phyloP scores from a whole-genome alignment of 495 filamentous ascomycete species.

The Penicillium alfredii region DNA sequence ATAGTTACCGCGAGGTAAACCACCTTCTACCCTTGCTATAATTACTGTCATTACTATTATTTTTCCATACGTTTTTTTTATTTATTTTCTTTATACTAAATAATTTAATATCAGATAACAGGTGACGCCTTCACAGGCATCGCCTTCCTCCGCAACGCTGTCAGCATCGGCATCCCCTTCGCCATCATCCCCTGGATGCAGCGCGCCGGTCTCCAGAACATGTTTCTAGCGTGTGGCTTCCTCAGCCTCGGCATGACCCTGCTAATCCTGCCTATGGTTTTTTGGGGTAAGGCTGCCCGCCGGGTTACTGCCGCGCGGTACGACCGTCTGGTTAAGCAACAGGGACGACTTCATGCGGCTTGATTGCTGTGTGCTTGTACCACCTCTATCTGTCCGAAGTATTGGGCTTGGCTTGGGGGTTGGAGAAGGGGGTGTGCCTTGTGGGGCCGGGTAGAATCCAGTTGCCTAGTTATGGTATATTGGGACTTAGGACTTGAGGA shows the following conservation, averaged over 20 bases:
- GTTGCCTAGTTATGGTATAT: not conserved
- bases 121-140: conserved; percentile 33
- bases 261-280: conserved; percentile 21
- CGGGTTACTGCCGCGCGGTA: conserved; percentile 11
- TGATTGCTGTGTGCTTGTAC: too few relatives aligned
- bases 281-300: conserved; percentile 26
- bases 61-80: not conserved
- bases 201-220: conserved; percentile 22
- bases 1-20: conserved; percentile 33
- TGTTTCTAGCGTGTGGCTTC: conserved; percentile 31
- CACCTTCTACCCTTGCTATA: too few relatives aligned
- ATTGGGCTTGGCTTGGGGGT: not conserved
- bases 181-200: conserved; percentile 31
- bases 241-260: conserved; percentile 21
- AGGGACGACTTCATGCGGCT: too few relatives aligned
- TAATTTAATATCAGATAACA: conserved; percentile 18
- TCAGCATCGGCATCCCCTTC: conserved; percentile 31
- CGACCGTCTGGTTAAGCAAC: conserved; percentile 9
- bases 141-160: conserved; percentile 29
- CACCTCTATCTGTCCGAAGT: not conserved
- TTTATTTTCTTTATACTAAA: not conserved
- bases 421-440: not conserved
- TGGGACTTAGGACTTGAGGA: too few relatives aligned
- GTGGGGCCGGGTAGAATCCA: not conserved
- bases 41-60: too few relatives aligned